Evolutionary conservation across 345 rosid species (phyloP).

Genomic region (Citrus unshiu): DNA sequence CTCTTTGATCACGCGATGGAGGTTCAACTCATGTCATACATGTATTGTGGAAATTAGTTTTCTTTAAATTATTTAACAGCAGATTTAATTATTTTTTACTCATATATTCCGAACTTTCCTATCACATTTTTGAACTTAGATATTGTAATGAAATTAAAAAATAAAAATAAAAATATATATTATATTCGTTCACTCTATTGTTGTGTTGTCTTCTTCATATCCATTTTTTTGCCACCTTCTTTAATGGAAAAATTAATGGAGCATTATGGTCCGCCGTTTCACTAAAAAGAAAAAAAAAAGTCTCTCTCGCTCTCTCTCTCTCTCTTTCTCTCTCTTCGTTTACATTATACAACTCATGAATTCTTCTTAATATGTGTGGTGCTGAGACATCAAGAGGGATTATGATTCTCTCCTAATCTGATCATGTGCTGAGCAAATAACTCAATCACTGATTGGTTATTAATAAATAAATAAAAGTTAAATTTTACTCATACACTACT

Average conservation of each 20-base stretch:
- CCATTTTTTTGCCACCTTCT: not conserved
- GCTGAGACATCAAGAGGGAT: too few species aligned
- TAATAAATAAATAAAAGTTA: too few species aligned
- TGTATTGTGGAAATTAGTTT: too few species aligned
- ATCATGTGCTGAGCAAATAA: fast-evolving
- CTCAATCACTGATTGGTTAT: too few species aligned
- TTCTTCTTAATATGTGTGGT: not conserved
- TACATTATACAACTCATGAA: not conserved
- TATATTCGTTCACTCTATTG: too few species aligned
- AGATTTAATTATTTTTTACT: too few species aligned
- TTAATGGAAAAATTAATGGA: not conserved
- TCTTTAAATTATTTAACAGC: too few species aligned
- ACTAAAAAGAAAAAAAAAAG: not conserved
- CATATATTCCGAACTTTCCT: fast-evolving
- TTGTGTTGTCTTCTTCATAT: not conserved
- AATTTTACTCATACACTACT: fast-evolving
- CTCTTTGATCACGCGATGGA: fast-evolving
- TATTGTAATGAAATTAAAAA: too few species aligned
- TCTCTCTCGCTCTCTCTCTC: not conserved
- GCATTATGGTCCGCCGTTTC: not conserved
- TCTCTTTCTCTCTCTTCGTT: not conserved
- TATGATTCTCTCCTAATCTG: too few species aligned
- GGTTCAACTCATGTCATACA: too few species aligned
- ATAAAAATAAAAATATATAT: too few species aligned
- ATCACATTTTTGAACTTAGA: too few species aligned